A percentile compares a stretch with the other conserved stretches of the same genome.
Conservation (phyloP, 192 early-diverging fungal genomes). For the Coemansia sp. region DNA sequence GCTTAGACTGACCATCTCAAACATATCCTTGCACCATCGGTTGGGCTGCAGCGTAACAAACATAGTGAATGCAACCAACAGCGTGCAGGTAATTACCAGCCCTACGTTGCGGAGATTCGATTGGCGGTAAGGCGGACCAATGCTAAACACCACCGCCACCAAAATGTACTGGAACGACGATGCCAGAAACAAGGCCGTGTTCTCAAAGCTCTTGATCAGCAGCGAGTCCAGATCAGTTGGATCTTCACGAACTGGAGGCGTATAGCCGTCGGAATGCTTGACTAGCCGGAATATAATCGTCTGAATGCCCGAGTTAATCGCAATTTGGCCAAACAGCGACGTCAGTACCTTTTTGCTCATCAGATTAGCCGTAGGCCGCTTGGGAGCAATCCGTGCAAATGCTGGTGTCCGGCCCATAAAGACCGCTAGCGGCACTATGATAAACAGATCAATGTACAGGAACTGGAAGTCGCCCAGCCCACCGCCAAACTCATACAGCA, state of each 20-base stretch:
- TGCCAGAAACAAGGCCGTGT: slow-evolving; percentile 85
- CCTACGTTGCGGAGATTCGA: slow-evolving; percentile 75
- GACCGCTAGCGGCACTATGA: slow-evolving; percentile 85
- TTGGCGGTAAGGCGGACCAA: slow-evolving; percentile 94
- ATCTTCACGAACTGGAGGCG: slow-evolving; percentile 49
- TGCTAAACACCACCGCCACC: slow-evolving; percentile 87
- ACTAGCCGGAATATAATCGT: slow-evolving; percentile 68
- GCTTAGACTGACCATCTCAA: slow-evolving; percentile 70
- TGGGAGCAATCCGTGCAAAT: slow-evolving; percentile 65
- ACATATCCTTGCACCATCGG: slow-evolving; percentile 46
- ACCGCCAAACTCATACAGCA: slow-evolving; percentile 83
- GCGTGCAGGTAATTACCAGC: slow-evolving; percentile 31
- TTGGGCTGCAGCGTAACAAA: slow-evolving; percentile 58
- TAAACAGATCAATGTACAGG: slow-evolving; percentile 87
- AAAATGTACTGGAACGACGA: slow-evolving; percentile 93
- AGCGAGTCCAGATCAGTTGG: slow-evolving; percentile 61
- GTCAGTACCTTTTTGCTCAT: slow-evolving; percentile 88
- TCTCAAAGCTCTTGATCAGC: slow-evolving; percentile 79
- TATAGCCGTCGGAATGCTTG: slow-evolving; percentile 73
- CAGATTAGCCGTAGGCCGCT: slow-evolving; percentile 87
- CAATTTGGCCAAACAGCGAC: slow-evolving; percentile 84
- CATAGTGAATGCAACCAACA: slow-evolving; percentile 68
- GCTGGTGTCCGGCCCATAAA: slow-evolving; percentile 91
- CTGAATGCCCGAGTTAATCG: slow-evolving; percentile 82
- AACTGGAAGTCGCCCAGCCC: slow-evolving; percentile 96